Base-by-base conservation (phyloP, 306 rosid genomes). In the Lupinus albus region DNA sequence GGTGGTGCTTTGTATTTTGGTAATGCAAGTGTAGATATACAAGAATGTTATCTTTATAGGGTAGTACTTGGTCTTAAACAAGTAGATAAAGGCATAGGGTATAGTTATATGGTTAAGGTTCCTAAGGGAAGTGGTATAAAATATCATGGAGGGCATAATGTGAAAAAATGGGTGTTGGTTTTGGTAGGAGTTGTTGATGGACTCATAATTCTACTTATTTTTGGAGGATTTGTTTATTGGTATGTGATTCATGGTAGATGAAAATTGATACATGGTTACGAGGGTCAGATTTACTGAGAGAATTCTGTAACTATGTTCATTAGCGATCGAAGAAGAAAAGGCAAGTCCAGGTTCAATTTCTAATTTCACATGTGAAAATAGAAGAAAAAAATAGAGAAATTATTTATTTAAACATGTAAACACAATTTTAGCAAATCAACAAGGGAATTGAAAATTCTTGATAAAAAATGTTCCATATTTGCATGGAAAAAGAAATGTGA, bases 131-230 rank as follows among this genome's bases (percentile, higher is more conserved):
- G 30, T 61, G 69, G 15, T 33, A 68, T 57, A 73, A 71, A 58
- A 5, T 33, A 33, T 44, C 82, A 72, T 62, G 84, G 76, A 33
- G 67, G 49, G 47, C 73, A 87, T 25, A 60, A 56, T 49, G 41
- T 90, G 69, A 93, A 88, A 35, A 93, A 68, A 70, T 93, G 99
- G 99, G 80, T 88, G 1, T 67, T 93, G 53, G 20, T 85, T 25
- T 39, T 80, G 76, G 91, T 87, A 5, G 96, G 96, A 39, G 86
- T 87, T 46, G 79, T 79, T 81, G 99, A 93, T 78, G 96, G 90
- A 16, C 56, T 90, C 64, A 84, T 93, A 10, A 67, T 90, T 88
- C 48, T 93, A 5, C 70, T 73, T 74, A 78, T 85, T 79, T 74
- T 78, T 67, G 97, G 90, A 49, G 91, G 91, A 16, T 56, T 88